Base-by-base conservation (phyloP, 179 eudicot genomes). In the Corrigiola litoralis region DNA sequence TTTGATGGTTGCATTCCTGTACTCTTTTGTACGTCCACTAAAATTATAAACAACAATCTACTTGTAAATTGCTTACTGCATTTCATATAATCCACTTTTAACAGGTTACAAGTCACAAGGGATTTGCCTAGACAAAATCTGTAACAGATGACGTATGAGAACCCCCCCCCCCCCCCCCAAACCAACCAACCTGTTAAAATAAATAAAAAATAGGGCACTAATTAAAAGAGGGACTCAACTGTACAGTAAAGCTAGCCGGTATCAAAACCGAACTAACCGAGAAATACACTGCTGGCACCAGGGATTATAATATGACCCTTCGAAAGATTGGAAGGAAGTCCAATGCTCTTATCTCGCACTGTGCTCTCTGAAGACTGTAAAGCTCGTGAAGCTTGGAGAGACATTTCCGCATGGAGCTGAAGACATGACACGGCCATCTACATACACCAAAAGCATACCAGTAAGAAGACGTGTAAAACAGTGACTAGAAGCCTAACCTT, bases 371-470 rank as follows among this genome's bases (percentile, higher is more conserved):
- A 25, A 3, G 90, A 79, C 63, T 86, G 84, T 5, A 92, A 61
- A 34, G 89, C 90, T 49, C 95, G 87, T 20, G 98, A 85, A 61
- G 97, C 87, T 76, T 81, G 90, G 56, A 92, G 82, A 31, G 95
- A 90, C 97, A 90, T 81, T 84, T 92, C 95, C 17, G 97, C 78
- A 58, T 92, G 97, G 45, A 90, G 87, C 71, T 90, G 97, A 57
- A 92, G 89, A 76, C 97, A 87, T 50, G 87, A 76, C 81, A 87
- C 81, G 29, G 98, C 96, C 75, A 91, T 80, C 98, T 92, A 86
- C 42, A 29, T 40, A 53, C 47, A 74, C 53, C 48, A 38, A 58
- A 63, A 36, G 10, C 36, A 59, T 27, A 9, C 49, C 32, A 17
- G 28, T 58, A 25, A 52, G 18, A 40, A 13, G 16, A n/a, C 7